Evolutionary conservation across 2,329 filamentous ascomycete species (phyloP), one percentile per base, ranked within the genome.

Genomic region (Penicillium italicum): DNA sequence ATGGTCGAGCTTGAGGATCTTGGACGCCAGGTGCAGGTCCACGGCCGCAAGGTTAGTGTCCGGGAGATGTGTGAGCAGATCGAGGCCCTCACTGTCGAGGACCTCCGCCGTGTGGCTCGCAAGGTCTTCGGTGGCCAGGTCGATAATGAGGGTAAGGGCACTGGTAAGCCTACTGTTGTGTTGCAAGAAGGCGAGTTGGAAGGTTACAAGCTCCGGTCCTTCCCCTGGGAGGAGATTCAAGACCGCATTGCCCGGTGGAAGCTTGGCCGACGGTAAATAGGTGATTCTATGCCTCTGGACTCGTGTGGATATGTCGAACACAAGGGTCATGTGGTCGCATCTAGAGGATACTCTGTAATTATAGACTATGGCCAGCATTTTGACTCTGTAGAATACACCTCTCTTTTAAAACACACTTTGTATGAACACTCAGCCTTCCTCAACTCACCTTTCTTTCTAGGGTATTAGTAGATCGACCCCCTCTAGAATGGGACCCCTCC

Each of bases 1-100:
- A 97, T 99, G 91, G 91, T 99, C 10, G 94, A 97, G 77, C 83
- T 99, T 7, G 94, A 99, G 76, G 94, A 99, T 72, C 82, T 99
- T 0, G 94, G 94, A 22, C 80, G 94, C 60, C 93, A 97, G 73
- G 91, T 99, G 11, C 94, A 97, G 78, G 90, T 97, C n/a, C 92
- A 97, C 71, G 94, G 93, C 22, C 84, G 85, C 63, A 96, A 97
- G 77, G 85, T 97, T 7, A 89, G 93, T 1, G 92, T 97, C 8
- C 85, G 85, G 62, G 92, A 97, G 71, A 97, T 99, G 93, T 96
- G 93, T 70, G 79, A 79, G 48, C 85, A 86, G 69, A 99, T 99
- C 63, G 90, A 96, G 69, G 80, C 79, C 6, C 79, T 99, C 54
- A 95, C 89, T 0, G 84, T 96, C 0, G 67, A 83, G 10, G 94